Evolutionary conservation across 768 basidiomycete species (phyloP).

Genomic region (Tylopilus vinaceipallidus): DNA sequence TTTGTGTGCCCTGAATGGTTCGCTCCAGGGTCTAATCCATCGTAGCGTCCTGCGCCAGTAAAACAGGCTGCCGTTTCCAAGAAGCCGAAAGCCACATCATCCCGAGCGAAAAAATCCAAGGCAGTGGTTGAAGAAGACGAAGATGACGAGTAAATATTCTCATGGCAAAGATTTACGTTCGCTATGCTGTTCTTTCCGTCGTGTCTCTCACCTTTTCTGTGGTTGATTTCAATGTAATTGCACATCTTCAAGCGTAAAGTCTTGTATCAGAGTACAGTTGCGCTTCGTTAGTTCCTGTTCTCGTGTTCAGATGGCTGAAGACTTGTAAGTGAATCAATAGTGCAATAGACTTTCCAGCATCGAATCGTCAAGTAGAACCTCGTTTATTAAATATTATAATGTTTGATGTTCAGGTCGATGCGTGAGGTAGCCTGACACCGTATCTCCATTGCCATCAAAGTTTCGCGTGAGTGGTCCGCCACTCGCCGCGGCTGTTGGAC

Average conservation of each 20-base stretch:
- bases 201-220: not conserved
- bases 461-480: conserved; percentile 4
- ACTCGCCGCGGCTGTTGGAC: not conserved
- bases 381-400: too few species aligned
- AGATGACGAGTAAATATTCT: conserved; percentile 25
- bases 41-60: conserved; percentile 40
- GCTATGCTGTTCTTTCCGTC: conserved; percentile 5
- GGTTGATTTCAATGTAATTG: conserved; percentile 9
- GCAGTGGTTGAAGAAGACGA: conserved; percentile 46
- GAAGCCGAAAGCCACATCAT: conserved; percentile 27
- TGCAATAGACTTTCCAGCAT: not conserved
- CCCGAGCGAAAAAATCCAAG: conserved; percentile 42
- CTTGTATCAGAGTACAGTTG: conserved; percentile 6
- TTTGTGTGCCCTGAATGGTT: conserved; percentile 21
- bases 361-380: not conserved
- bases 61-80: conserved; percentile 49
- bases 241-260: conserved; percentile 2
- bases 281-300: conserved; percentile 2
- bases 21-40: conserved; percentile 3
- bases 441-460: conserved; percentile 15
- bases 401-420: too few species aligned
- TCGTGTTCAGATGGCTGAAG: not conserved
- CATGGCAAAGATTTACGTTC: not conserved
- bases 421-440: too few species aligned
- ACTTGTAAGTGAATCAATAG: not conserved